phyloP scores from a whole-genome alignment of 352 stramenopile genomes.

The Phytopythium delawarense region DNA sequence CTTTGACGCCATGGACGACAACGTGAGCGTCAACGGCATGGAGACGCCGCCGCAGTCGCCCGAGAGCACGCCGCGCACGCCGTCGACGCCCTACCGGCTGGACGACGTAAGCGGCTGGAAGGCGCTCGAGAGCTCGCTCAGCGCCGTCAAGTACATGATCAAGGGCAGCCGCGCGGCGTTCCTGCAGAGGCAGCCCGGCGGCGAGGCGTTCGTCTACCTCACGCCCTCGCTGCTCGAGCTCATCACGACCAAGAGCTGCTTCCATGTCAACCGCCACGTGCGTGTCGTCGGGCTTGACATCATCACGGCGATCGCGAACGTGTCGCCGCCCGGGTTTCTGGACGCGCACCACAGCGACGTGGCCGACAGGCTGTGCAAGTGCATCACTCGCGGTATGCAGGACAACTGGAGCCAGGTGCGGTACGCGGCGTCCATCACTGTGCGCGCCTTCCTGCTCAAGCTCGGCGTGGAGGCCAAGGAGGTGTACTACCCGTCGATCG shows the following conservation, averaged over 20 bases:
- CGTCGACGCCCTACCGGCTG: constrained; percentile 78
- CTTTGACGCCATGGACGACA: constrained; percentile 73
- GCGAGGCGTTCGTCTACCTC: constrained; percentile 50
- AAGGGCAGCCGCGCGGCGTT: constrained; percentile 74
- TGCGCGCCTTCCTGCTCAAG: constrained; percentile 82
- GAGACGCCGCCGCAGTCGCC: constrained; percentile 58
- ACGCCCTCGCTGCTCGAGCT: constrained; percentile 60
- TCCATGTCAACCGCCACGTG: constrained; percentile 96
- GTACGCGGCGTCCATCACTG: constrained; percentile 92
- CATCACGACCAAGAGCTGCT: constrained; percentile 72
- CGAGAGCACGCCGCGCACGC: constrained; percentile 59
- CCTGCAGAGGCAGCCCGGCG: constrained; percentile 23
- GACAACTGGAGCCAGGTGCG: constrained; percentile 98
- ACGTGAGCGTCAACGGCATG: constrained; percentile 80
- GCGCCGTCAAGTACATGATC: constrained; percentile 84
- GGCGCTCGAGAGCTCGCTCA: constrained; percentile 91
- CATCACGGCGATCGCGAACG: constrained; percentile 63
- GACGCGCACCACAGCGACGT: constrained; percentile 32
- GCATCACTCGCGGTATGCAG: constrained; percentile 78
- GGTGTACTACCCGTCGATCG: constrained; percentile 72
- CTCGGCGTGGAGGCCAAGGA: constrained; percentile 50
- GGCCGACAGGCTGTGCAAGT: constrained; percentile 52
- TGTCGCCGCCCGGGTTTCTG: constrained; percentile 39
- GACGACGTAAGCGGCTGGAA: constrained; percentile 97
- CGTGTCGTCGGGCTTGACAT: constrained; percentile 84